Conservation (phyloP, 2,329 filamentous ascomycete species). For the Lachnellula occidentalis region DNA sequence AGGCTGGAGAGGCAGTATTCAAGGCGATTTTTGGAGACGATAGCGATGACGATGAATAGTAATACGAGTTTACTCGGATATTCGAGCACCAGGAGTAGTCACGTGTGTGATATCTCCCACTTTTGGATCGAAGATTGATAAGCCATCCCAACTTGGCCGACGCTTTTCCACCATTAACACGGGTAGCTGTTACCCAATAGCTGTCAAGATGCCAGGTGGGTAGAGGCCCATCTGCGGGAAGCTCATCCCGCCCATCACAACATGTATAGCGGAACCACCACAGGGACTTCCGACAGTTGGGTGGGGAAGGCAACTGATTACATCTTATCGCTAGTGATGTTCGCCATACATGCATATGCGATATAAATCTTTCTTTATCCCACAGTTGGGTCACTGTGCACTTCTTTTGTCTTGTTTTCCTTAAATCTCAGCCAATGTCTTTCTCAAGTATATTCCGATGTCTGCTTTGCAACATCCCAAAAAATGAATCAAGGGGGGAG, state of each 20-base stretch:
- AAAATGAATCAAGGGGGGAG: background rate
- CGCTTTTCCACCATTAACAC: background rate
- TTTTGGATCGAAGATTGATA: slow-evolving; percentile 1
- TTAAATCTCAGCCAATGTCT: slow-evolving; percentile 1
- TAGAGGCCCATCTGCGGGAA: background rate
- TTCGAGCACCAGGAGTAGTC: background rate
- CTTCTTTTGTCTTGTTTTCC: background rate
- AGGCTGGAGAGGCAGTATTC: slow-evolving; percentile 76
- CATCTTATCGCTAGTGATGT: background rate
- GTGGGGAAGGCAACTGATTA: background rate
- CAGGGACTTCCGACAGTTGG: slow-evolving; percentile 2
- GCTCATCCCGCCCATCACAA: background rate
- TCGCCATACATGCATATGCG: background rate
- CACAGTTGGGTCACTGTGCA: background rate
- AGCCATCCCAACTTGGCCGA: background rate
- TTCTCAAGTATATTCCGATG: slow-evolving; percentile 8
- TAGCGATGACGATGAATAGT: slow-evolving; percentile 52
- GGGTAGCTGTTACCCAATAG: background rate
- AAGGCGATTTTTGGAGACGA: slow-evolving; percentile 91
- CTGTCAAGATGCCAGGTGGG: background rate
- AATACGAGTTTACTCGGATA: background rate
- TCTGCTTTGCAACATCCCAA: slow-evolving; percentile 5
- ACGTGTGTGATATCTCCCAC: background rate
- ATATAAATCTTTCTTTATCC: background rate
- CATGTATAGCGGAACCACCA: background rate